Percentiles rank a stretch among this genome's conserved stretches.
phyloP scores from a whole-genome alignment of 257 asterid genomes.

The Gynochthodes officinalis region DNA sequence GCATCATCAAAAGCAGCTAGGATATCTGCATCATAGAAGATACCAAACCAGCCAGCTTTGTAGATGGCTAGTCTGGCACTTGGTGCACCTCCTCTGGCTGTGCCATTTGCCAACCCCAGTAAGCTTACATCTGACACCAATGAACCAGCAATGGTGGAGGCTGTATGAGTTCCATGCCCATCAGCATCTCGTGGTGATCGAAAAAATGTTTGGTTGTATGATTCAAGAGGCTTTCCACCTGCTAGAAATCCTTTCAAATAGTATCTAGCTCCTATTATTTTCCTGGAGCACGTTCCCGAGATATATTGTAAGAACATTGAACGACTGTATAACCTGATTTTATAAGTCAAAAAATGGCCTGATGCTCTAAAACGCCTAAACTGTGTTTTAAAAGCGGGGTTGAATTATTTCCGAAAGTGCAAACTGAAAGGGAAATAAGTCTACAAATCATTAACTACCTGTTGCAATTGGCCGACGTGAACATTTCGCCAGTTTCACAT shows the following conservation, averaged over 20 bases:
- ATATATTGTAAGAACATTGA: neutral
- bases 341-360: no score
- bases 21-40: conserved; percentile 57
- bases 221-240: conserved; percentile 41
- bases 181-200: conserved; percentile 62
- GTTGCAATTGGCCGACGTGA: conserved; percentile 50
- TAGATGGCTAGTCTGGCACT: conserved; percentile 63
- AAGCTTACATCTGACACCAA: conserved; percentile 46
- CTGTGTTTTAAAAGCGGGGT: no score
- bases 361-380: no score
- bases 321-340: neutral
- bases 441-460: conserved; percentile 20
- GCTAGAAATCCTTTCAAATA: conserved; percentile 41
- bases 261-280: conserved; percentile 58
- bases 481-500: conserved; percentile 51
- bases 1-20: conserved; percentile 68
- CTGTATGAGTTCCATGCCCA: conserved; percentile 73
- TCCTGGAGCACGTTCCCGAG: conserved; percentile 32
- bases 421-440: neutral
- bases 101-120: conserved; percentile 57
- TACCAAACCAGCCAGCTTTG: conserved; percentile 57
- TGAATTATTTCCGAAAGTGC: no score
- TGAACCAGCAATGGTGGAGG: conserved; percentile 66
- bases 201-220: conserved; percentile 32
- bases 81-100: conserved; percentile 71